These are phyloP conservation scores for Neonectria hederae DNA, from an alignment of 2,329 filamentous ascomycete species.

Conservation along the genomic window DNA sequence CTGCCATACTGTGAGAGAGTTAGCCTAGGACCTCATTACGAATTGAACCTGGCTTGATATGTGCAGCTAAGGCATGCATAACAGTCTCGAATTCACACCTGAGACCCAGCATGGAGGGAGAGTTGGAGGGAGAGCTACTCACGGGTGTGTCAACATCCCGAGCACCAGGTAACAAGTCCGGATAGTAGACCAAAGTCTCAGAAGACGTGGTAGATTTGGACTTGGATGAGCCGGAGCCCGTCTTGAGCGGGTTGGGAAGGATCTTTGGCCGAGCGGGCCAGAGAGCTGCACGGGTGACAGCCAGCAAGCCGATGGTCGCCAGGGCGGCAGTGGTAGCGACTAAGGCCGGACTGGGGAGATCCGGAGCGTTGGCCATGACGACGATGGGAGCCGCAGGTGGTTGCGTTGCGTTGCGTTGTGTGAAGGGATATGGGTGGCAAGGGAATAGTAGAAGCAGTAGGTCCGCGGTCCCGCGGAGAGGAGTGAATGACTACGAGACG, in stretches of 20 bases:
- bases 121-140: conserved; percentile 34
- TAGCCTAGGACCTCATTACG: background rate
- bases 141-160: conserved; percentile 77
- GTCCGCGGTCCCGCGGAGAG: background rate
- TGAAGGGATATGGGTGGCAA: background rate
- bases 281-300: conserved; percentile 47
- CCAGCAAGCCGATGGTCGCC: conserved; percentile 53
- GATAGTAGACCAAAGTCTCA: conserved; percentile 64
- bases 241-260: conserved; percentile 57
- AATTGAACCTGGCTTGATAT: background rate
- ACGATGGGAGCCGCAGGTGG: background rate
- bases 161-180: conserved; percentile 75
- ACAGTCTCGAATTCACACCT: background rate
- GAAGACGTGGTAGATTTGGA: conserved; percentile 49
- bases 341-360: conserved; percentile 38
- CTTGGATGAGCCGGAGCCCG: conserved; percentile 48
- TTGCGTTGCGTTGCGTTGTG: background rate
- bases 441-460: background rate
- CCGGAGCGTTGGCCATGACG: conserved; percentile 12
- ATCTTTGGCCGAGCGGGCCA: conserved; percentile 53
- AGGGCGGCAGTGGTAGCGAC: conserved; percentile 53
- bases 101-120: background rate
- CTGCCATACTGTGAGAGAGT: conserved; percentile 67
- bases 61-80: background rate
- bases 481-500: background rate